These are phyloP conservation scores for Fusarium sp. DNA, from an alignment of 2,329 filamentous ascomycete genomes.

Conservation along the genomic window DNA sequence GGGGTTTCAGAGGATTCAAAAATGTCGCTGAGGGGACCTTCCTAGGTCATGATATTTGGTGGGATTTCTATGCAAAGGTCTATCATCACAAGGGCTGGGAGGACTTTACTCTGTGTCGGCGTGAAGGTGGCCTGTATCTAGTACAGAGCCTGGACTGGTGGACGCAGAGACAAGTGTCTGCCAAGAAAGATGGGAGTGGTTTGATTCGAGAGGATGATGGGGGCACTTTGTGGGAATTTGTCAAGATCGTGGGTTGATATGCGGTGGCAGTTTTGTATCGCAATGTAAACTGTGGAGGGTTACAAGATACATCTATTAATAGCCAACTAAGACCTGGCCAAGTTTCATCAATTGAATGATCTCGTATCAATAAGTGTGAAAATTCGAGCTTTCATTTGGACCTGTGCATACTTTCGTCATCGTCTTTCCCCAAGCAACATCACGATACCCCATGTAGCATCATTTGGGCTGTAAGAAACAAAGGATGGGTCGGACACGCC, in stretches of 20 bases:
- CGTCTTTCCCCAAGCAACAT: not conserved
- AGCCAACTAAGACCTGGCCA: not conserved
- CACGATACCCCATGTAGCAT: not conserved
- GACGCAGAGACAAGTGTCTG: slow-evolving; percentile 4
- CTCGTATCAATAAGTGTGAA: not conserved
- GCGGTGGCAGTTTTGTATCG: fast-evolving
- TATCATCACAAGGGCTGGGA: not conserved
- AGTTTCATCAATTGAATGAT: not conserved
- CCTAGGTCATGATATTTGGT: not conserved
- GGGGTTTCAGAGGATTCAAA: not conserved
- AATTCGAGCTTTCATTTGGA: too few species aligned
- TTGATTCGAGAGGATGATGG: not conserved
- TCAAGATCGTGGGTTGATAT: not conserved
- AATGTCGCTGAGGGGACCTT: not conserved
- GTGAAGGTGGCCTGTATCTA: not conserved
- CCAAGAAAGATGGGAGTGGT: not conserved
- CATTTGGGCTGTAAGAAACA: not conserved
- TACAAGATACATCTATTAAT: not conserved
- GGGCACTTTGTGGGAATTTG: slow-evolving; percentile 5
- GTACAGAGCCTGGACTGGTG: not conserved
- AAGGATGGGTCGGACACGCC: not conserved
- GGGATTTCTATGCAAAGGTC: not conserved
- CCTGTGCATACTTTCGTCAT: not conserved
- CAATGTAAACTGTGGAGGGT: not conserved
- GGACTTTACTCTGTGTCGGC: not conserved